phyloP scores from a whole-genome alignment of 202 grass and related monocot species.

The Zoysia matrella region DNA sequence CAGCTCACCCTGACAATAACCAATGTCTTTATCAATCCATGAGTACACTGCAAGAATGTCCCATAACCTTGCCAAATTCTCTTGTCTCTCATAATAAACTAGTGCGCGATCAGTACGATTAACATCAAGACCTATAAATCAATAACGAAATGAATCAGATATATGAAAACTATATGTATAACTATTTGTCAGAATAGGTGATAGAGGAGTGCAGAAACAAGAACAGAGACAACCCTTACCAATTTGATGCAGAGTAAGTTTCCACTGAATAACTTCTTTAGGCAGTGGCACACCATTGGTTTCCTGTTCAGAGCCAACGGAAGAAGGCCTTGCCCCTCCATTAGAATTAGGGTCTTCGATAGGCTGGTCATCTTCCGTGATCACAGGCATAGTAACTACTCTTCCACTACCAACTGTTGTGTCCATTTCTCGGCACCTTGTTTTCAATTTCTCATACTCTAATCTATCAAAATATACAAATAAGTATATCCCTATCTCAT shows the following conservation, averaged over 20 bases:
- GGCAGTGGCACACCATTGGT: slow-evolving; percentile 38
- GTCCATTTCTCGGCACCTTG: slow-evolving; percentile 88
- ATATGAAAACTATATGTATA: slow-evolving; percentile 13
- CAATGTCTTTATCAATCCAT: too few relatives aligned
- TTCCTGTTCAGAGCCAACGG: slow-evolving; percentile 34
- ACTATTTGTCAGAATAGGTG: slow-evolving; percentile 16
- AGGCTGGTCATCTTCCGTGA: slow-evolving; percentile 85
- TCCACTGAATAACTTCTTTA: slow-evolving; percentile 83
- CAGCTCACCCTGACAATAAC: slow-evolving; percentile 85
- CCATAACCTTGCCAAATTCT: too few relatives aligned
- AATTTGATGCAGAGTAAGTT: neutral
- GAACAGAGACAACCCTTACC: slow-evolving; percentile 23
- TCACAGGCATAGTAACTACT: slow-evolving; percentile 80
- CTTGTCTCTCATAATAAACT: neutral
- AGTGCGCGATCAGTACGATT: slow-evolving; percentile 91
- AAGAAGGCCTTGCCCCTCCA: slow-evolving; percentile 32
- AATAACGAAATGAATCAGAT: slow-evolving; percentile 30
- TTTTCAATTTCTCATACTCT: slow-evolving; percentile 52
- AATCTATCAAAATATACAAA: too few relatives aligned
- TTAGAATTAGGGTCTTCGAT: slow-evolving; percentile 55
- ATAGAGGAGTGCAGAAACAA: slow-evolving; percentile 29
- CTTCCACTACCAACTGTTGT: slow-evolving; percentile 76
- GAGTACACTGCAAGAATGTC: too few relatives aligned
- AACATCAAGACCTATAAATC: slow-evolving; percentile 83
- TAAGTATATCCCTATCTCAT: too few relatives aligned